Percentiles rank a stretch among this genome's conserved stretches.
phyloP scores from a whole-genome alignment of 768 basidiomycete species.

The Rubroboletus pulcherrimus region DNA sequence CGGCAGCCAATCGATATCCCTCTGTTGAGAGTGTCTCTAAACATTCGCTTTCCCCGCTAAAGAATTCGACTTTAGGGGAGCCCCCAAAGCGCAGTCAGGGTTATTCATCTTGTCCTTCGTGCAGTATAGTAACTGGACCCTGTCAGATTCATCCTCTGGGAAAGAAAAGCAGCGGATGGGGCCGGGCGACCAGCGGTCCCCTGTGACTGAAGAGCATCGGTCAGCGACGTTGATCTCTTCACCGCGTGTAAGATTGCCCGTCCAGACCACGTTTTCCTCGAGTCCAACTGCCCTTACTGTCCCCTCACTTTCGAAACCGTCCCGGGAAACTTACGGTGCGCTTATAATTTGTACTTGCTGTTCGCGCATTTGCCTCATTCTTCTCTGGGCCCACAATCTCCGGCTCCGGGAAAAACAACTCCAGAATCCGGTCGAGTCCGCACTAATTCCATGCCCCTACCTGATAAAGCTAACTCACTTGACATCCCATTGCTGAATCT shows the following conservation, averaged over 20 bases:
- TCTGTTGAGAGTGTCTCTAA: neutral
- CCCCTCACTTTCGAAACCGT: neutral
- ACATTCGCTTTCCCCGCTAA: neutral
- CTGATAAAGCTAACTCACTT: slow-evolving; percentile 13
- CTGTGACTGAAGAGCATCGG: neutral
- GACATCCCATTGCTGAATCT: slow-evolving; percentile 53
- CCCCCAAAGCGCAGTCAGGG: slow-evolving; percentile 12
- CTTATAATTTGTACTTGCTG: slow-evolving; percentile 3
- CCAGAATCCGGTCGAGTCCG: slow-evolving; percentile 5
- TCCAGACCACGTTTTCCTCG: slow-evolving; percentile 3
- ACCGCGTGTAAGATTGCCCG: slow-evolving; percentile 1
- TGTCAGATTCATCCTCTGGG: slow-evolving; percentile 4
- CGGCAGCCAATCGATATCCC: neutral
- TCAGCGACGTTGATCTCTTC: slow-evolving; percentile 2
- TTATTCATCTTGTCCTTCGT: neutral
- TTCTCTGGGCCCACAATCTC: slow-evolving; percentile 12
- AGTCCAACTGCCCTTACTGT: neutral
- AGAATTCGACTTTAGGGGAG: neutral
- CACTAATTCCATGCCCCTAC: neutral
- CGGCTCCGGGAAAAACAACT: slow-evolving; percentile 7
- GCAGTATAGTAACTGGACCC: neutral
- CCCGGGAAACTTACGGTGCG: slow-evolving; percentile 18
- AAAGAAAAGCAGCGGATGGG: slow-evolving; percentile 6
- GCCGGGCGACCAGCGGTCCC: neutral
- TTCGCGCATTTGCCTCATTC: slow-evolving; percentile 13